phyloP scores from a whole-genome alignment of 257 asterid genomes.

The Primulina eburnea region DNA sequence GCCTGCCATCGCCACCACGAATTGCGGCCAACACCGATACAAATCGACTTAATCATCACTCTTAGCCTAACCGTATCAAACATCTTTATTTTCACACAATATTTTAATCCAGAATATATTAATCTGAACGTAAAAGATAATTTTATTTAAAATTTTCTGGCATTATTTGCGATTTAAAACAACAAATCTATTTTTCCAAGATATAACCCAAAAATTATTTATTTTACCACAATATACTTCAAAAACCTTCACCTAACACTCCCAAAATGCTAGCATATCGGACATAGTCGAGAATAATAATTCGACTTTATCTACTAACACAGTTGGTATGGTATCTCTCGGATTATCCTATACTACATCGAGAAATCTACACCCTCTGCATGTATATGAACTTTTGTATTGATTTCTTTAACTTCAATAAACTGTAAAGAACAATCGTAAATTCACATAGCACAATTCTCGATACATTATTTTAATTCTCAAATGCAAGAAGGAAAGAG shows the following conservation, averaged over 20 bases:
- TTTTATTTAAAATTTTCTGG: background rate
- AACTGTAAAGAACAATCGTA: slow-evolving; percentile 10
- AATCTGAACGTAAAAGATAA: background rate
- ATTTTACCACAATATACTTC: background rate
- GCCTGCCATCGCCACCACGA: background rate
- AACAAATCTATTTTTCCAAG: background rate
- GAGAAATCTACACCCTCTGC: background rate
- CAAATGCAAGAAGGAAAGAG: background rate
- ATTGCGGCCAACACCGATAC: background rate
- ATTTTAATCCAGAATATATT: background rate
- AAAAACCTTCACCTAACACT: background rate
- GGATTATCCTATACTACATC: background rate
- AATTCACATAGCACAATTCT: background rate
- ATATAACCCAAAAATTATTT: background rate
- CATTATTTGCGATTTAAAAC: too few species aligned
- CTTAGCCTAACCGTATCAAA: background rate
- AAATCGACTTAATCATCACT: background rate
- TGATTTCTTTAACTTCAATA: background rate
- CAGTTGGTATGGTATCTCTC: background rate
- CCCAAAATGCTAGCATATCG: background rate
- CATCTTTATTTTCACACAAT: background rate
- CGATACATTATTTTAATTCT: background rate
- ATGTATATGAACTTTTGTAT: too few species aligned
- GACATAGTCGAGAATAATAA: background rate
- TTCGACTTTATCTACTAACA: background rate